Evolutionary conservation across 2,329 filamentous ascomycete genomes (phyloP).

Genomic region (Cercospora beticola): DNA sequence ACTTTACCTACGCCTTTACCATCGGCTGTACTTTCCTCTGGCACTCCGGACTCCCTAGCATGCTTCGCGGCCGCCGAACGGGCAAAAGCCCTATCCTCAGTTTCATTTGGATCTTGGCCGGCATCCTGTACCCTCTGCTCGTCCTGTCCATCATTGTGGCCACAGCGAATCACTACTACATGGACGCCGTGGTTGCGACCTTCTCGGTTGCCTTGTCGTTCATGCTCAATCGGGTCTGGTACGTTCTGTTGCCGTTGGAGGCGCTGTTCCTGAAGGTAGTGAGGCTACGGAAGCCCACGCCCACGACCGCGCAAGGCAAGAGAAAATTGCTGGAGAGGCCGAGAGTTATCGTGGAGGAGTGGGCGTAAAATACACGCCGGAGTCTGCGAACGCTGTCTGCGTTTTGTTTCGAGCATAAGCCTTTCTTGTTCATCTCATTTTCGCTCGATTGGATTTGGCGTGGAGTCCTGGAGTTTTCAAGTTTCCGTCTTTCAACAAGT

Average conservation of each 20-base stretch:
- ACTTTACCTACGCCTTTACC: slow-evolving; percentile 55
- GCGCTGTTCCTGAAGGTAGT: slow-evolving; percentile 51
- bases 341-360: slow-evolving; percentile 22
- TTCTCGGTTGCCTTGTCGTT: slow-evolving; percentile 52
- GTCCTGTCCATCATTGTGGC: slow-evolving; percentile 56
- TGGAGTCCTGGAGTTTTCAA: background rate
- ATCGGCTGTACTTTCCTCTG: slow-evolving; percentile 55
- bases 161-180: slow-evolving; percentile 63
- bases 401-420: background rate
- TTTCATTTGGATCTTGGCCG: slow-evolving; percentile 43
- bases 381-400: background rate
- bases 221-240: slow-evolving; percentile 51
- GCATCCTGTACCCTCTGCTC: slow-evolving; percentile 46
- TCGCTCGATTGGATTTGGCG: background rate
- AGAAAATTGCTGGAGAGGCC: slow-evolving; percentile 7
- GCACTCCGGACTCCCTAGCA: slow-evolving; percentile 50
- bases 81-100: slow-evolving; percentile 20
- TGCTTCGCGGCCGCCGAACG: slow-evolving; percentile 41
- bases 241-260: slow-evolving; percentile 53
- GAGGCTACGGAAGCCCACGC: slow-evolving; percentile 55
- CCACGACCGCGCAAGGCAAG: slow-evolving; percentile 44
- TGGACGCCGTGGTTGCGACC: slow-evolving; percentile 54
- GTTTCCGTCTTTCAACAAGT: background rate
- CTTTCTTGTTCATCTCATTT: background rate
- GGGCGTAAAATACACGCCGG: slow-evolving; percentile 1